phyloP scores from a whole-genome alignment of 306 rosid species.

The Malus fusca region DNA sequence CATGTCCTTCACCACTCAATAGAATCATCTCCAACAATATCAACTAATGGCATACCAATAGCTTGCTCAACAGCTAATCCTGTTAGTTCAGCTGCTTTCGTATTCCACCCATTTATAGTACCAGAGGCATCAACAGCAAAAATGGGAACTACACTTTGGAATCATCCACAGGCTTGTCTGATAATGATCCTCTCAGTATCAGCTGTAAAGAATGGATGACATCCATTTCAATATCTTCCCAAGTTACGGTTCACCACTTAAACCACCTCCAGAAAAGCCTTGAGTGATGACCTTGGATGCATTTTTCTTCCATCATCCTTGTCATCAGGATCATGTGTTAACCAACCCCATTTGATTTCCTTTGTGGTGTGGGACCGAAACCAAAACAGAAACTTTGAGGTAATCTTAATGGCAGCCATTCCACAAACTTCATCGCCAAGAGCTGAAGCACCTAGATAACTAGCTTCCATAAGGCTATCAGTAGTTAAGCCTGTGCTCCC shows the following conservation, averaged over 20 bases:
- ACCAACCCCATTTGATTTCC: conserved; percentile 45
- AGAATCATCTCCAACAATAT: conserved; percentile 31
- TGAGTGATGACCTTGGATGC: conserved; percentile 45
- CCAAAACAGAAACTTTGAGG: conserved; percentile 36
- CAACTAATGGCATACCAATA: conserved; percentile 27
- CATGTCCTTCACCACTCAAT: conserved; percentile 28
- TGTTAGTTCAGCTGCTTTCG: conserved; percentile 32
- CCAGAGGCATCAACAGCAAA: conserved; percentile 33
- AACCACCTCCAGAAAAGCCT: conserved; percentile 41
- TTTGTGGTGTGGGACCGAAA: conserved; percentile 36
- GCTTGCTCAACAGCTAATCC: conserved; percentile 34
- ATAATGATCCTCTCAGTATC: conserved; percentile 34
- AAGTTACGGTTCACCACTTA: conserved; percentile 27
- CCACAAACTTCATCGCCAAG: conserved; percentile 40
- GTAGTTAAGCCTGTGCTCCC: conserved; percentile 40
- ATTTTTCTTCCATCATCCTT: conserved; percentile 36
- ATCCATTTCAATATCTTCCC: conserved; percentile 51
- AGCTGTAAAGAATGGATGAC: conserved; percentile 40
- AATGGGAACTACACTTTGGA: conserved; percentile 38
- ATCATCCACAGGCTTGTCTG: conserved; percentile 15
- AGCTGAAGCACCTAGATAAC: conserved; percentile 35
- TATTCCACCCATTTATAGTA: conserved; percentile 37
- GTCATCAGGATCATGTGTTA: conserved; percentile 33
- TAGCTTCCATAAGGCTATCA: conserved; percentile 39
- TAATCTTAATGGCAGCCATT: conserved; percentile 34